phyloP scores from a whole-genome alignment of 257 asterid species.

The Ocimum tenuiflorum region DNA sequence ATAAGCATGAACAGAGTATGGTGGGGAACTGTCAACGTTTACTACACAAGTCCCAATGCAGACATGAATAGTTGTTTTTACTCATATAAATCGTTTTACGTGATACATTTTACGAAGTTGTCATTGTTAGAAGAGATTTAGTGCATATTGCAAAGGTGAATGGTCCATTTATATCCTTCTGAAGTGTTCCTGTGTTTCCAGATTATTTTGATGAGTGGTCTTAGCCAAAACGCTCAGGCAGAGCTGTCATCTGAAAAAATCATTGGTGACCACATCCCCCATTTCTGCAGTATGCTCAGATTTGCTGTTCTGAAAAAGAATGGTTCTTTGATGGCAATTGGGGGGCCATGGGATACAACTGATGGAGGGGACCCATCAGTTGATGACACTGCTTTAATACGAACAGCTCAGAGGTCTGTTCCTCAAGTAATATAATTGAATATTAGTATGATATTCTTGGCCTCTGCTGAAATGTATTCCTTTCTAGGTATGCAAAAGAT shows the following conservation, averaged over 20 bases:
- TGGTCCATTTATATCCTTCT: neutral
- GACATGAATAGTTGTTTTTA: no score
- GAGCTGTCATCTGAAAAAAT: conserved; percentile 77
- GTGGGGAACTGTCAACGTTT: no score
- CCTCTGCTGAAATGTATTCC: conserved; percentile 25
- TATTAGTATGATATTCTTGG: neutral
- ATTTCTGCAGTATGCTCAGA: conserved; percentile 75
- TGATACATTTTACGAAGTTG: neutral
- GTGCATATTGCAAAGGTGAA: neutral
- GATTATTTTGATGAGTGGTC: conserved; percentile 95
- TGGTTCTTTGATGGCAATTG: conserved; percentile 70
- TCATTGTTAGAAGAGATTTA: neutral
- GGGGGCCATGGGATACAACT: conserved; percentile 74
- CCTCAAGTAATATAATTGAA: neutral
- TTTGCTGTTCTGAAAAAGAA: conserved; percentile 70
- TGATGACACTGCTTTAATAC: conserved; percentile 63
- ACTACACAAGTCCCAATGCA: no score
- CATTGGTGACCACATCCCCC: conserved; percentile 83
- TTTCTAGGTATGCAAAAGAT: conserved; percentile 66
- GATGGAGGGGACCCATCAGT: conserved; percentile 95
- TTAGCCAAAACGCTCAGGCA: conserved; percentile 77
- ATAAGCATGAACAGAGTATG: no score
- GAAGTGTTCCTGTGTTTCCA: conserved; percentile 21
- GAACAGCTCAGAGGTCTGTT: conserved; percentile 70
- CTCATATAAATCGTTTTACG: no score